These are phyloP conservation scores for Kwoniella pini DNA, from an alignment of 768 basidiomycete species.

Conservation along the genomic window DNA sequence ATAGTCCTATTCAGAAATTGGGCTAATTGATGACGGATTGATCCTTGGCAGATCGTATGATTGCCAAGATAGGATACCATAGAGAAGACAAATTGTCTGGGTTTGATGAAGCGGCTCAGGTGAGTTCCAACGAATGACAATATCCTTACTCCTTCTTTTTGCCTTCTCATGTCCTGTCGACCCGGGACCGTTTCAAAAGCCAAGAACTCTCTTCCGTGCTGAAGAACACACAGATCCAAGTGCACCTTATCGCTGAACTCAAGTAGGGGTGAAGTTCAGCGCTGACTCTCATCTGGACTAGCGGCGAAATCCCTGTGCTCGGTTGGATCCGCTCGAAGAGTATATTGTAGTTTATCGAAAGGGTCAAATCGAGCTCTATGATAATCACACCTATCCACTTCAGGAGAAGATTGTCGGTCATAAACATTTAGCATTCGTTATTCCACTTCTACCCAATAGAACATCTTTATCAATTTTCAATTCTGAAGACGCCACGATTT, in stretches of 20 bases:
- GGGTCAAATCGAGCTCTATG: slow-evolving; percentile 76
- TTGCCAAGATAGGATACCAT: slow-evolving; percentile 72
- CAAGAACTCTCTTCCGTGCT: no score
- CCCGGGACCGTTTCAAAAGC: no score
- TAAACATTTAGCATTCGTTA: slow-evolving; percentile 75
- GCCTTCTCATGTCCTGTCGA: no score
- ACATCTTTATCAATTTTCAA: slow-evolving; percentile 84
- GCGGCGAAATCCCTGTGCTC: slow-evolving; percentile 62
- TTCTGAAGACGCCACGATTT: slow-evolving; percentile 80
- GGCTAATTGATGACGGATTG: no score
- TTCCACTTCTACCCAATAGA: slow-evolving; percentile 66
- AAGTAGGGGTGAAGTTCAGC: no score
- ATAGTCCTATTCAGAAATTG: background rate
- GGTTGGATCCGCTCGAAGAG: slow-evolving; percentile 69
- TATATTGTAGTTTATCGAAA: slow-evolving; percentile 83
- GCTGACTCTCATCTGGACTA: slow-evolving; percentile 61
- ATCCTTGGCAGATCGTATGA: slow-evolving; percentile 72
- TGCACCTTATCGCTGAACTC: no score
- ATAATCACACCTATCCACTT: slow-evolving; percentile 66
- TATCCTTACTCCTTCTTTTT: no score
- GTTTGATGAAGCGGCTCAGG: slow-evolving; percentile 40
- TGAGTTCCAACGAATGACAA: slow-evolving; percentile 12
- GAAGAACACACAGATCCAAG: no score
- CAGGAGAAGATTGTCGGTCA: slow-evolving; percentile 69
- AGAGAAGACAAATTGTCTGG: slow-evolving; percentile 53